Conservation (phyloP, 2,329 filamentous ascomycete genomes). For the Xylariaceae sp. region DNA sequence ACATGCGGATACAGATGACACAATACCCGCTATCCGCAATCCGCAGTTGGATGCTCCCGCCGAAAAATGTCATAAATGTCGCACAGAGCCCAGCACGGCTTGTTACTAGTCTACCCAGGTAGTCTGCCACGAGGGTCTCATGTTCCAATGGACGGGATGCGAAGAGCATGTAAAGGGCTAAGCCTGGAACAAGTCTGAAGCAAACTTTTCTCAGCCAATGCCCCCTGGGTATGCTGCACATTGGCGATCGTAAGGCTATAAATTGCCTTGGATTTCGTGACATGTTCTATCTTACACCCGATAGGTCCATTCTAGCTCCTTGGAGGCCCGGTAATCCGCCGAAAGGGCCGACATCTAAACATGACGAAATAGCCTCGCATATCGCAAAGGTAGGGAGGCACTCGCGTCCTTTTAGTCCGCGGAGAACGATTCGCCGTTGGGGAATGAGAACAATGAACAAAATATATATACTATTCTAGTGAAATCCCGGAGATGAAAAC, state of each 20-base stretch:
- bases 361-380: neutral
- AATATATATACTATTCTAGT: too few species aligned
- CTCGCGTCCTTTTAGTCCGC: neutral
- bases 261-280: constrained; percentile 17
- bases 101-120: constrained; percentile 5
- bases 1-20: constrained; percentile 15
- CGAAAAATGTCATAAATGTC: constrained; percentile 38
- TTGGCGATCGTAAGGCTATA: neutral
- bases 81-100: too few species aligned
- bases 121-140: constrained; percentile 16
- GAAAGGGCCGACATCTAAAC: constrained; percentile 27
- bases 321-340: constrained; percentile 22
- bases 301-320: constrained; percentile 14
- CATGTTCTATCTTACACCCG: constrained; percentile 3
- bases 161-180: neutral
- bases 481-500: too few species aligned
- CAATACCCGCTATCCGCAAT: neutral
- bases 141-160: constrained; percentile 5
- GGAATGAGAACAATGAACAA: too few species aligned
- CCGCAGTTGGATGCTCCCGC: constrained; percentile 4
- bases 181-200: constrained; percentile 25
- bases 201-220: neutral
- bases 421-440: neutral
- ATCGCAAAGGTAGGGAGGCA: neutral
- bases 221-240: neutral